Evolutionary conservation across 768 basidiomycete species (phyloP).

Genomic region (Paxillus ammoniavirescens): DNA sequence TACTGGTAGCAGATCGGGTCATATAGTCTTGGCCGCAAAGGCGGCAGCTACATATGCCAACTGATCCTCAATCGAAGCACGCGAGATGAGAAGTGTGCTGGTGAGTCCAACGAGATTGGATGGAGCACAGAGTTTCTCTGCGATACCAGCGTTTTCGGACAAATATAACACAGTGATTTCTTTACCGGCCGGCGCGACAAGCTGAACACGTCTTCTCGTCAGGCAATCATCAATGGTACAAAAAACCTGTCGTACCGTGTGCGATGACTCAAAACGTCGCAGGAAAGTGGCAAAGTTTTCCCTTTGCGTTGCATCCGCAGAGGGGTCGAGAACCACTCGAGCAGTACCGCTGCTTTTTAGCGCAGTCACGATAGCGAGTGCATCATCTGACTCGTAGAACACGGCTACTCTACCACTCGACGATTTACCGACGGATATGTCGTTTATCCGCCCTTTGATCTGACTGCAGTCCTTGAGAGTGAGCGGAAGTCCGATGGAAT

Average conservation of each 20-base stretch:
- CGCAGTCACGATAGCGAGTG: conserved; percentile 50
- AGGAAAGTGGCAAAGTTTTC: conserved; percentile 48
- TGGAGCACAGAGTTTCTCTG: conserved; percentile 51
- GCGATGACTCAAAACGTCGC: conserved; percentile 48
- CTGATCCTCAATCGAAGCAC: conserved; percentile 57
- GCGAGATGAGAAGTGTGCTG: conserved; percentile 49
- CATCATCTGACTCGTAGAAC: conserved; percentile 53
- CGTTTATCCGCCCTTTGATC: conserved; percentile 34
- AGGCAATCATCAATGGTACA: background rate
- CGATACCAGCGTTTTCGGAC: conserved; percentile 44
- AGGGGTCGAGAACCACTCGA: conserved; percentile 38
- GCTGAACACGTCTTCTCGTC: conserved; percentile 37
- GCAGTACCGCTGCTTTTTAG: conserved; percentile 53
- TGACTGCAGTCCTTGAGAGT: conserved; percentile 41
- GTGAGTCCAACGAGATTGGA: conserved; percentile 41
- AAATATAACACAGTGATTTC: conserved; percentile 61
- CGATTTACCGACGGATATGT: conserved; percentile 36
- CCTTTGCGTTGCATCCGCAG: conserved; percentile 42
- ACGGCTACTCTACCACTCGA: conserved; percentile 51
- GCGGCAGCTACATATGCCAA: conserved; percentile 58
- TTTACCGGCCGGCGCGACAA: conserved; percentile 50
- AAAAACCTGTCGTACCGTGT: conserved; percentile 43
- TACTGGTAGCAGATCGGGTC: background rate
- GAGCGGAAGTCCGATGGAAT: conserved; percentile 50
- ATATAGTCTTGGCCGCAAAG: conserved; percentile 25